These are phyloP conservation scores for Trichoderma citrinoviride DNA, from an alignment of 2,329 filamentous ascomycete species.

Conservation along the genomic window DNA sequence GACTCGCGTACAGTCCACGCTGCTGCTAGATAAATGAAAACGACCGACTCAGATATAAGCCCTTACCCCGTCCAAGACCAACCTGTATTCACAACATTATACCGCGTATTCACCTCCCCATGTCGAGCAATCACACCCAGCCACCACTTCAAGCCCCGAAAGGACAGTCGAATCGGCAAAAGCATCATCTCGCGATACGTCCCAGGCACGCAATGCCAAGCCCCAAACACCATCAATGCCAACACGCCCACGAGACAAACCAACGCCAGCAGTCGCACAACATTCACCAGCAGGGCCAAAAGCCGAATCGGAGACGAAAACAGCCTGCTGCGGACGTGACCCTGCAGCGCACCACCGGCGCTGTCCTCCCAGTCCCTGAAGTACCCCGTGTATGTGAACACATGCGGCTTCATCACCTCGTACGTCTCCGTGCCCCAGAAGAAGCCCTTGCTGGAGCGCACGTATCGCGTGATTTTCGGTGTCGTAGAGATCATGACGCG, in stretches of 20 bases:
- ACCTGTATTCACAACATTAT: background rate
- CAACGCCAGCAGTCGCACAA: background rate
- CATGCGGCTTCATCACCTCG: constrained; percentile 30
- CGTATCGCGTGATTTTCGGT: constrained; percentile 30
- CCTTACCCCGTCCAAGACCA: background rate
- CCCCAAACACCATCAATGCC: background rate
- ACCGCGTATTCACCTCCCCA: background rate
- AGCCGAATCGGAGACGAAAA: background rate
- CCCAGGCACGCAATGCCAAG: background rate
- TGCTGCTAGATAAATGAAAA: background rate
- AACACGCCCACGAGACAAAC: background rate
- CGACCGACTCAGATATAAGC: background rate
- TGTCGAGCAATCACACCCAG: background rate
- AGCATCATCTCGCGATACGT: background rate
- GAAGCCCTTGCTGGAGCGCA: constrained; percentile 13
- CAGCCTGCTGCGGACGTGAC: background rate
- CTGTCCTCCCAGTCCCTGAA: constrained; percentile 27
- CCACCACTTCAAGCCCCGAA: background rate
- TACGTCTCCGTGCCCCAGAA: constrained; percentile 25
- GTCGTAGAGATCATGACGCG: constrained; percentile 36
- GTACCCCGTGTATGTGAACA: constrained; percentile 33
- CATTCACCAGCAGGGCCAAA: background rate
- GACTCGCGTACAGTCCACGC: background rate
- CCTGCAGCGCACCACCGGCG: background rate
- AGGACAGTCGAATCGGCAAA: background rate